Evolutionary conservation across 2,329 filamentous ascomycete species (phyloP), one percentile per base, ranked within the genome.

Genomic region (Fusarium dimerum): DNA sequence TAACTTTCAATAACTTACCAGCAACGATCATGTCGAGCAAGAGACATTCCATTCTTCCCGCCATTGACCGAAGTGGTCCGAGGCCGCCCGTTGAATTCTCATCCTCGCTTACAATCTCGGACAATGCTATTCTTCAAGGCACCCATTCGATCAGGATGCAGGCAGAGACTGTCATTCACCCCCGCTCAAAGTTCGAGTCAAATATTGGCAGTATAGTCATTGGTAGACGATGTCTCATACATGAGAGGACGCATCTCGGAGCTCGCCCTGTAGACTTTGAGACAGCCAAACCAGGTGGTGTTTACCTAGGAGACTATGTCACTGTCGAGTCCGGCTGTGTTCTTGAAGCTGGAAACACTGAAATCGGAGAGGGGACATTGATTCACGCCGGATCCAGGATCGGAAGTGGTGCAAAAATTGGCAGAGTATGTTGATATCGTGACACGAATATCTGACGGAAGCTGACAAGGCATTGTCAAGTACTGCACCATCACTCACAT

Each of bases 131-230:
- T 16, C 74, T 88, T 16, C 83, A 77, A 16, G 94, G 94, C 58
- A 85, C 82, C 3, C 82, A 95, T 68, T 86, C 85, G 2, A 90
- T 99, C 57, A 87, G 84, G 42, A 85, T 97, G 57, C 87, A 87
- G 51, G 80, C 89, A 20, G 86, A 91, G 66, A 87, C 85, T 4
- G 83, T 97, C 7, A 75, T 99, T n/a, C 93, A 97, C 66, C 92
- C 94, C 1, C 89, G 92, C 45, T 84, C 87, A 15, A 85, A 87
- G 56, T 81, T 97, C 51, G 89, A 92, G 65, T 88, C 93, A 9
- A 85, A 85, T 51, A 80, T 87, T 47, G 91, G 91, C 5, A 87
- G 91, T 41, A 85, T 97, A 60, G 85, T 86, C 29, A 83, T 96
- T 54, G 92, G 92, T 26, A 85, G 90, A 52, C 85, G 88, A 47